Base-by-base conservation (phyloP, 176 grass and related monocot species). In the Microstegium vimineum region DNA sequence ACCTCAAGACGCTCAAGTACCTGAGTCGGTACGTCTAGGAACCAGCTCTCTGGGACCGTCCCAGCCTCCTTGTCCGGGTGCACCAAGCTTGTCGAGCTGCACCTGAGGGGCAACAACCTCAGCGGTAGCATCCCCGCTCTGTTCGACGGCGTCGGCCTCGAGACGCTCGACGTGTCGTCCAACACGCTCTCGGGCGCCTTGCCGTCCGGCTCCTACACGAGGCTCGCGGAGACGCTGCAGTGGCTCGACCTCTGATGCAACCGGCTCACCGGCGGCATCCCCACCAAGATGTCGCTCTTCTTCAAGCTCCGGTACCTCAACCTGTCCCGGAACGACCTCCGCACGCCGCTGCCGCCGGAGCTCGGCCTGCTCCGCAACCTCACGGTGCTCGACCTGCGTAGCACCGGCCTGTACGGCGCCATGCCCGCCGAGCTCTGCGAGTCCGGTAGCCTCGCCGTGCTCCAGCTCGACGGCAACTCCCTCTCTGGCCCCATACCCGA, bases 211-310 rank as follows among this genome's bases (percentile, higher is more conserved):
- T n/a, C n/a, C 40, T 87, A 92, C 4, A 80, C 92, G 5, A 76
- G 42, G 77, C 59, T 94, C 36, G 85, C 90, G 2, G 90, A 94
- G 84, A 89, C 84, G 1, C 76, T 98, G 69, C 88, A 80, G 43
- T 93, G 89, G 87, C 69, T 98, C 11, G 96, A 98, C 68, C 87
- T 98, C 22, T 98, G 93, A 3, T 78, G 75, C 25, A 99, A 99
- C 81, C 51, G 51, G 20, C 65, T 99, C 6, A 85, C 80, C 1
- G 96, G 96, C 41, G 84, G 82, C 28, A 93, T 99, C 64, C 90
- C 96, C 32, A 74, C 91, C 0, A 91, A 90, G 82, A 92, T 95
- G 93, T 68, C 80, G n/a, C 80, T 86, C 26, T 98, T 84, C 69
- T 86, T 56, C 49, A 91, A 79, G 20, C 81, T 99, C 25, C 90